A percentile compares a stretch with the other conserved stretches of the same genome.
Conservation (phyloP, 768 basidiomycete species). For the Panaeolus cyanescens region DNA sequence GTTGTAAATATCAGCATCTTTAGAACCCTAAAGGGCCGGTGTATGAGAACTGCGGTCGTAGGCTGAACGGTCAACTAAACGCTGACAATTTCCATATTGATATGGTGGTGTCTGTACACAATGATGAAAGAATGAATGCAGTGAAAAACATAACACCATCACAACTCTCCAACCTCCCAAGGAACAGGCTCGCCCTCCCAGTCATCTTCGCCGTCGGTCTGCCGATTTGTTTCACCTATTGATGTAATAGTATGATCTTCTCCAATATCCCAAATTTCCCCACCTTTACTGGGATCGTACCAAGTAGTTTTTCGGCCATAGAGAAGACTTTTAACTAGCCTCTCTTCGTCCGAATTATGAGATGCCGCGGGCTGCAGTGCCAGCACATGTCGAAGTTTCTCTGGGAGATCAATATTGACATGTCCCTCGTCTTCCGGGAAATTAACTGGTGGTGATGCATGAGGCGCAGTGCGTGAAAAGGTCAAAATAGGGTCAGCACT, state of each 20-base stretch:
- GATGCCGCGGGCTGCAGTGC: slow-evolving; percentile 54
- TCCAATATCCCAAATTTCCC: slow-evolving; percentile 77
- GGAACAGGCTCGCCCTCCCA: slow-evolving; percentile 86
- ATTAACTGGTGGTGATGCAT: slow-evolving; percentile 22
- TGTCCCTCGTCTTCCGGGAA: slow-evolving; percentile 31
- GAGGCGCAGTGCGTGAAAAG: slow-evolving; percentile 34
- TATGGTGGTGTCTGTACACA: slow-evolving; percentile 5
- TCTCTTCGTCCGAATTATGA: slow-evolving; percentile 49
- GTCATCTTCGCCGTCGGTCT: slow-evolving; percentile 53
- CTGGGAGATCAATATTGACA: slow-evolving; percentile 63
- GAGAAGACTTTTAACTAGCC: slow-evolving; percentile 59
- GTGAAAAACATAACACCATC: slow-evolving; percentile 14
- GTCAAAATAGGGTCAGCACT: slow-evolving; percentile 37
- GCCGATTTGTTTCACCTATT: slow-evolving; percentile 24
- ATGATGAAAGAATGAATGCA: neutral
- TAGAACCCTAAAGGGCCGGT: too few species aligned
- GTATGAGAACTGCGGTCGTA: too few species aligned
- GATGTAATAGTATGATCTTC: slow-evolving; percentile 49
- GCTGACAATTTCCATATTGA: neutral
- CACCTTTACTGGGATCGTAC: slow-evolving; percentile 67
- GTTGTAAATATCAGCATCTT: neutral
- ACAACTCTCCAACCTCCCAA: slow-evolving; percentile 81
- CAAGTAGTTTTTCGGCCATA: slow-evolving; percentile 56
- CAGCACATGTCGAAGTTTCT: slow-evolving; percentile 64
- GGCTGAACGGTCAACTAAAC: too few species aligned